Base-by-base conservation (phyloP, 2,329 filamentous ascomycete species). In the Colletotrichum sp. region DNA sequence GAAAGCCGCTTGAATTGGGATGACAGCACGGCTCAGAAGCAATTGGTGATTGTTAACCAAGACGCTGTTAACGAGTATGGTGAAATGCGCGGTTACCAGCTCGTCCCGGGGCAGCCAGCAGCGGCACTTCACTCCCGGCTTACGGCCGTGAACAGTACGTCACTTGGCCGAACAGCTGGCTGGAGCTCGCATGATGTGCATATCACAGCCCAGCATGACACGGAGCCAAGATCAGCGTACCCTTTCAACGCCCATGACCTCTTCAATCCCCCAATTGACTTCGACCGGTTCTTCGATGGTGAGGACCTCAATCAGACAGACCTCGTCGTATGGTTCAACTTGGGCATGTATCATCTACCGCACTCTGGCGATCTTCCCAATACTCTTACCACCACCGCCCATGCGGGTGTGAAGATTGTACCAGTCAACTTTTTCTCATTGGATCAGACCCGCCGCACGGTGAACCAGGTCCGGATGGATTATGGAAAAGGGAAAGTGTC, bases 261-360 rank as follows among this genome's bases (percentile, higher is more conserved):
- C 1, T 49, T 83, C 4, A 85, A 90, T 69, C 90, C 90, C 6
- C 83, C 88, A 5, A 81, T 91, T 28, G 83, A 91, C 78, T 91
- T 91, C 78, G 81, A 81, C 52, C 84, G 86, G 30, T 90, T 90
- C 80, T 86, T 89, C 86, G 65, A 76, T 32, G 65, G 75, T 52
- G 75, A 89, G 79, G 81, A 77, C 18, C 79, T 88, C 4, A 78
- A 81, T 52, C 84, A 89, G 66, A 75, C 70, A 13, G 75, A 76
- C 15, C 49, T 89, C 12, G 89, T 91, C 5, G 69, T 91, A 15
- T 91, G 88, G 86, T 84, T 91, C 75, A 91, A 86, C 76, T 78
- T 86, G 10, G 90, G 90, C n/a, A 91, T 90, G 87, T 89, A 92
- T 78, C 90, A 92, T 79, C 81, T 91, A 16, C 88, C 90, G 10